These are phyloP conservation scores for Amyloporia xantha DNA, from an alignment of 768 basidiomycete genomes.

Conservation along the genomic window DNA sequence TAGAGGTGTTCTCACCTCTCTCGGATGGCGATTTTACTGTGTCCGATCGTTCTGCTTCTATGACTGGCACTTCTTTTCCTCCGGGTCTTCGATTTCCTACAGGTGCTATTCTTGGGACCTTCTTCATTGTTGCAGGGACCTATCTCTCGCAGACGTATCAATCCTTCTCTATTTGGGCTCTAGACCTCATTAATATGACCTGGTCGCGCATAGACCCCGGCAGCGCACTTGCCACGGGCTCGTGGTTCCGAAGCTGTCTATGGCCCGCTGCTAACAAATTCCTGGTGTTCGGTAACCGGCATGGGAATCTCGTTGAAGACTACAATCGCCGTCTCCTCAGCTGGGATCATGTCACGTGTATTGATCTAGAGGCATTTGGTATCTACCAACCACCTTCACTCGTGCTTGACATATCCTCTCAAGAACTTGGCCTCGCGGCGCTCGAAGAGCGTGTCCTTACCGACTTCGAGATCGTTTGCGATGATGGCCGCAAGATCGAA, in stretches of 20 bases:
- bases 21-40: slow-evolving; percentile 72
- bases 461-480: slow-evolving; percentile 91
- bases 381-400: slow-evolving; percentile 84
- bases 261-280: slow-evolving; percentile 84
- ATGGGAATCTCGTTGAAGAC: slow-evolving; percentile 85
- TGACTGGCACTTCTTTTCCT: slow-evolving; percentile 79
- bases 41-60: slow-evolving; percentile 71
- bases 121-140: slow-evolving; percentile 92
- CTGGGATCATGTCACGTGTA: slow-evolving; percentile 88
- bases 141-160: slow-evolving; percentile 93
- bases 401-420: slow-evolving; percentile 62
- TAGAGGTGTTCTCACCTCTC: slow-evolving; percentile 84
- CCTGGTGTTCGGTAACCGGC: slow-evolving; percentile 84
- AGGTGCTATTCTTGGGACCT: slow-evolving; percentile 83
- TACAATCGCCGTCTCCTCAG: slow-evolving; percentile 86
- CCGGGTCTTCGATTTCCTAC: slow-evolving; percentile 96
- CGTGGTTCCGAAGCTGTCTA: slow-evolving; percentile 90
- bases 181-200: slow-evolving; percentile 75
- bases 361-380: slow-evolving; percentile 91
- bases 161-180: slow-evolving; percentile 94
- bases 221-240: slow-evolving; percentile 76
- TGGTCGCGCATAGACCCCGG: slow-evolving; percentile 90
- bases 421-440: slow-evolving; percentile 78
- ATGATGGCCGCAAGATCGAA: slow-evolving; percentile 77
- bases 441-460: slow-evolving; percentile 76